Base-by-base conservation (phyloP, 495 filamentous ascomycete species). In the Xylaria cubensis region DNA sequence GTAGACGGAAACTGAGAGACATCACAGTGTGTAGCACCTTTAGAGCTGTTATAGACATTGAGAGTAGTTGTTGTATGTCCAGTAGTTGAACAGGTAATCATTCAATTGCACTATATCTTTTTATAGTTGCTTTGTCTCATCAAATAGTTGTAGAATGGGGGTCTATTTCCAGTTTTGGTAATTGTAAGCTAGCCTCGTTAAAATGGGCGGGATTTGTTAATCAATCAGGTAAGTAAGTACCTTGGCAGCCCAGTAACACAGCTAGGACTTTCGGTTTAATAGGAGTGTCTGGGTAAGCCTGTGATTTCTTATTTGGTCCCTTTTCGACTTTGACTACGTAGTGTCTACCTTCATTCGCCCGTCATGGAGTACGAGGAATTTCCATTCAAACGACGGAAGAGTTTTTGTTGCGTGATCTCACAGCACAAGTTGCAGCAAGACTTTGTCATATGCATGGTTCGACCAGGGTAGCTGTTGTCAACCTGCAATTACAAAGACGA, bases 401-500 rank as follows among this genome's bases (percentile, higher is more conserved):
- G 29, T 36, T 2, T 51, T 32, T 53, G 48, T 67, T 48, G 53
- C 48, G 64, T 67, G 64, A 41, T 67, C 46, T 67, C 29, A 67
- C 46, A 19, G 26, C 24, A 41, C 19, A 3, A 67, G 48, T 39
- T 61, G 34, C 58, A n/a, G 32, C n/a, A 34, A 7, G 24, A 51
- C 29, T 39, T 50, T 29, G 42, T 39, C 56, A 55, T 39, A 56
- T 56, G 50, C 65, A 67, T 56, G 21, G 9, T 24, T 15, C 36
- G 34, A 55, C 36, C 50, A 56, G 50, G 65, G 65, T 24, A 26
- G n/a, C 48, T 0, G 29, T 7, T 48, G 64, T 53, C 46, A 21
- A 59, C 39, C 67, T 69, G 55, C 67, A 48, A 62, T 69, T 44
- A 69, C 67, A 61, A 69, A 69, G 53, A 69, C 19, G 44, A 69